These are phyloP conservation scores for Geranium rotundifolium DNA, from an alignment of 345 rosid genomes.

Conservation along the genomic window DNA sequence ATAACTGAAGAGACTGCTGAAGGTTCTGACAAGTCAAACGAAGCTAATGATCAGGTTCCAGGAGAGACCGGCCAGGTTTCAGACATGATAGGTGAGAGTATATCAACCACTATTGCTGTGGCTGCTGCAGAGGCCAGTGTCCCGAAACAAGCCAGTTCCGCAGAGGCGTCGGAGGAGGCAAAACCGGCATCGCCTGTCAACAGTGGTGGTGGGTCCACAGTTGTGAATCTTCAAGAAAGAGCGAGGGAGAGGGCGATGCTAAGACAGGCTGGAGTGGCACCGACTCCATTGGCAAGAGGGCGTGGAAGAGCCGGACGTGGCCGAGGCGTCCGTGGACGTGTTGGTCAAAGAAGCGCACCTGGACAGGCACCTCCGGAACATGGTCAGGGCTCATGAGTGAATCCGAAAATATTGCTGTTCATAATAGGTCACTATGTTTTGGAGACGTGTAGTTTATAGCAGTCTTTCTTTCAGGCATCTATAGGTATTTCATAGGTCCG, in stretches of 20 bases:
- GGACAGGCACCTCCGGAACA: constrained; percentile 12
- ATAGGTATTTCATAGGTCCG: too few relatives aligned
- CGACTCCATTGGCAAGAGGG: too few relatives aligned
- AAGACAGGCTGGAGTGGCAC: constrained; percentile 29
- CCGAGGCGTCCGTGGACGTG: constrained; percentile 9
- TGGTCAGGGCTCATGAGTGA: constrained; percentile 3
- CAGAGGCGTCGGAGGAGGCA: constrained; percentile 37
- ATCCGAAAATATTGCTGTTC: neutral
- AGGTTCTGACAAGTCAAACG: constrained; percentile 46
- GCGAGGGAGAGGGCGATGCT: constrained; percentile 43
- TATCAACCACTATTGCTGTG: neutral
- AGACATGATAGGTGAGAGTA: constrained; percentile 22
- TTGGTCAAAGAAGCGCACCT: constrained; percentile 9
- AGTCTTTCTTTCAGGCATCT: too few relatives aligned
- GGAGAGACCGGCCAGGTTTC: constrained; percentile 26
- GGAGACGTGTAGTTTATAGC: too few relatives aligned
- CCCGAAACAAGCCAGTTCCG: constrained; percentile 19
- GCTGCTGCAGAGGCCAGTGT: neutral
- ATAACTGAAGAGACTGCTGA: constrained; percentile 32
- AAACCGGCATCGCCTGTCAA: constrained; percentile 16
- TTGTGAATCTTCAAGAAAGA: constrained; percentile 41
- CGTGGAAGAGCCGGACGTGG: constrained; percentile 9
- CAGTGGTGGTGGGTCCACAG: neutral
- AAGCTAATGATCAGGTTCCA: constrained; percentile 26
- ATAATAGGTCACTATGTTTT: too few relatives aligned